Conservation (phyloP, 1,139 yeast species). For the Blastobotrys malaysiensis region DNA sequence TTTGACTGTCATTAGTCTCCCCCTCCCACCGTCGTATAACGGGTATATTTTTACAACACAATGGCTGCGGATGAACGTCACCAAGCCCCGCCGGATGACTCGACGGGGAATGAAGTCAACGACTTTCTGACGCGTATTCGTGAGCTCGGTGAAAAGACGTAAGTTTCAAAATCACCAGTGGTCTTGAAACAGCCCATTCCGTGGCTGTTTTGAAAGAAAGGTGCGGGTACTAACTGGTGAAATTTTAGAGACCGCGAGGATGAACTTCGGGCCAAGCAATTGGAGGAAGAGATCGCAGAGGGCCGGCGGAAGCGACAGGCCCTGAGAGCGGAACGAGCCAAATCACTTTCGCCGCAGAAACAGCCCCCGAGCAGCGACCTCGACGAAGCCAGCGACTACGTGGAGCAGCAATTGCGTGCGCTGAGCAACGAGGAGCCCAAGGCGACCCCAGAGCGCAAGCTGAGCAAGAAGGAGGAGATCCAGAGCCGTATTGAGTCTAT, state of each 20-base stretch:
- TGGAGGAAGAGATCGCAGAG: conserved; percentile 33
- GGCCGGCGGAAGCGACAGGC: conserved; percentile 31
- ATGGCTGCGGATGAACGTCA: neutral
- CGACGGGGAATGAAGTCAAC: conserved; percentile 27
- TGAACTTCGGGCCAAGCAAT: conserved; percentile 31
- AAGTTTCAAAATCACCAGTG: conserved; percentile 13
- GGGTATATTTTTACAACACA: neutral
- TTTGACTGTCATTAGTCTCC: neutral
- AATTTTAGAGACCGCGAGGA: conserved; percentile 32
- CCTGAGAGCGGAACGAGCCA: conserved; percentile 27
- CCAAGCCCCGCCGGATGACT: neutral
- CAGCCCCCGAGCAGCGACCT: conserved; percentile 3
- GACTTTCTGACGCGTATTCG: conserved; percentile 34
- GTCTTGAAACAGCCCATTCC: neutral
- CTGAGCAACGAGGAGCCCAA: neutral
- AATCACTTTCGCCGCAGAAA: conserved; percentile 27
- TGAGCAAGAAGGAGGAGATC: neutral
- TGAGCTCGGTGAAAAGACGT: conserved; percentile 34
- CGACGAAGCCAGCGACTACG: neutral
- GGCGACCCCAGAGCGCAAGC: neutral
- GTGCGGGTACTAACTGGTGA: conserved; percentile 3
- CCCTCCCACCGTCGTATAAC: neutral
- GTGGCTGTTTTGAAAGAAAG: neutral
- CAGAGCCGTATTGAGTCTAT: neutral
- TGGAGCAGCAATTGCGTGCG: conserved; percentile 1